These are phyloP conservation scores for Penicillium arizonense DNA, from an alignment of 495 filamentous ascomycete genomes.

Conservation along the genomic window DNA sequence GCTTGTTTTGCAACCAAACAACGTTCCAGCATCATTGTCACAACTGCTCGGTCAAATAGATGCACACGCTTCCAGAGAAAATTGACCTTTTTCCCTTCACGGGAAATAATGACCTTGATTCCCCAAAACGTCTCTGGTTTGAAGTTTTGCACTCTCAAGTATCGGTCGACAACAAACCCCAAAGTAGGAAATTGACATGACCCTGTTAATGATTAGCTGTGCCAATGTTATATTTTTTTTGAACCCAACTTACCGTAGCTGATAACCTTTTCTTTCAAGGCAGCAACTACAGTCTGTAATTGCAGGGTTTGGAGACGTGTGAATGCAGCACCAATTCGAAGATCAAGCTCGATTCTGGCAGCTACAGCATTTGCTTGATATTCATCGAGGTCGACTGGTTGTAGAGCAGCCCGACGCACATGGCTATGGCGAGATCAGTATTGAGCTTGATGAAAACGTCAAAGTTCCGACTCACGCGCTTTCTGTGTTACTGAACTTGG, in stretches of 20 bases:
- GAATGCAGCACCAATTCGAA: conserved; percentile 88
- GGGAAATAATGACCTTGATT: conserved; percentile 78
- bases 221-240: neutral
- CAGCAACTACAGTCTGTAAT: conserved; percentile 63
- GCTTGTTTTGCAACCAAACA: conserved; percentile 77
- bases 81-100: conserved; percentile 74
- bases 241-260: conserved; percentile 70
- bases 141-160: conserved; percentile 89
- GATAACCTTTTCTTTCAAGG: conserved; percentile 61
- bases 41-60: conserved; percentile 84
- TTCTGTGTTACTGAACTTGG: conserved; percentile 94
- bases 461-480: conserved; percentile 61
- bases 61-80: conserved; percentile 83
- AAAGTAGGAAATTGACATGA: conserved; percentile 97
- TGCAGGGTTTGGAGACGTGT: conserved; percentile 83
- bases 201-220: conserved; percentile 49
- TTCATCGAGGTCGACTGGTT: conserved; percentile 77
- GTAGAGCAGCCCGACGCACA: conserved; percentile 78
- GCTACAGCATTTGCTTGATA: conserved; percentile 84
- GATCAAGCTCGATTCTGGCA: conserved; percentile 87
- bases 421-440: conserved; percentile 43
- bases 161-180: conserved; percentile 95
- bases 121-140: conserved; percentile 90
- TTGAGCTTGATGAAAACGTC: neutral
- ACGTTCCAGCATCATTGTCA: conserved; percentile 78